Conservation (phyloP, 2,329 filamentous ascomycete species). For the Cladorrhinum sp. region DNA sequence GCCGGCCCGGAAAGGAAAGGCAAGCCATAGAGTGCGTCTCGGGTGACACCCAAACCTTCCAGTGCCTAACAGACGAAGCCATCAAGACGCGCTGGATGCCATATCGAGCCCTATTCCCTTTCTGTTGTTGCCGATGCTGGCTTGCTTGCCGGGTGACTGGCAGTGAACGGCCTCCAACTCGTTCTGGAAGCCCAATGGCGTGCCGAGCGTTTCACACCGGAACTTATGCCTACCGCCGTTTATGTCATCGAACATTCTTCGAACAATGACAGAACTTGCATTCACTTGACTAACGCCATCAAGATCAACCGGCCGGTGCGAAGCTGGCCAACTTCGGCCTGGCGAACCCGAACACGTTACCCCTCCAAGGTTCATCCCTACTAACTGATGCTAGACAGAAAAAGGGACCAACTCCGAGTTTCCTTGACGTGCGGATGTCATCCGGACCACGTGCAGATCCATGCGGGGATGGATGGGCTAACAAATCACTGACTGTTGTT, state of each 20-base stretch:
- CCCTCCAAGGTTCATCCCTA: not conserved
- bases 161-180: too few species aligned
- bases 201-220: not conserved
- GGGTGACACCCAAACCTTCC: not conserved
- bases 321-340: not conserved
- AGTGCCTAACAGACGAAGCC: not conserved
- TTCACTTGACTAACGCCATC: too few species aligned
- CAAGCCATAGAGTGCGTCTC: constrained; percentile 3
- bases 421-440: constrained; percentile 3
- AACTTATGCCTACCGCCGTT: not conserved
- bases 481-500: not conserved
- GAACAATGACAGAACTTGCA: not conserved
- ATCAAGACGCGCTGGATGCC: not conserved
- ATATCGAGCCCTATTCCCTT: not conserved
- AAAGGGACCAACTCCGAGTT: constrained; percentile 3
- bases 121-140: not conserved
- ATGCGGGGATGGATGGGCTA: not conserved
- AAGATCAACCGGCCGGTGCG: not conserved
- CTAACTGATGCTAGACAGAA: not conserved
- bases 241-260: not conserved
- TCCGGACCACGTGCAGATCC: constrained; percentile 7
- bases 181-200: not conserved
- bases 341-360: not conserved
- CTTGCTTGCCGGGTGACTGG: too few species aligned
- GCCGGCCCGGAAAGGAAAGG: constrained; percentile 5